Conservation (phyloP, 208 protist species). For the Leishmania major region DNA sequence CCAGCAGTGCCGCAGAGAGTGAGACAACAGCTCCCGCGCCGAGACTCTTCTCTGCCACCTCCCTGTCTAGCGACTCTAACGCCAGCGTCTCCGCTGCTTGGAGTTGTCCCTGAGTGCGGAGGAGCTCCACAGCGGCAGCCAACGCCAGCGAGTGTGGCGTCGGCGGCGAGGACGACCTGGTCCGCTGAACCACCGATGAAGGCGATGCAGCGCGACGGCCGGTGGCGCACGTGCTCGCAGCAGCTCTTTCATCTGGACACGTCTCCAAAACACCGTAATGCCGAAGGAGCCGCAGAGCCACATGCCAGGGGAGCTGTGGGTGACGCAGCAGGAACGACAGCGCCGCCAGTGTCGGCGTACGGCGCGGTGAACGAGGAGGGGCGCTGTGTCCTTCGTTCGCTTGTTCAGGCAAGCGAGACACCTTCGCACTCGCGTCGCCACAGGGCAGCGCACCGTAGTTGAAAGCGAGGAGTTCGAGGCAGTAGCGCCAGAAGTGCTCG, state of each 20-base stretch:
- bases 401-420: not conserved
- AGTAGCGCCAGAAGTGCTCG: conserved; percentile 46
- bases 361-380: not conserved
- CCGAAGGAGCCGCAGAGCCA: conserved; percentile 36
- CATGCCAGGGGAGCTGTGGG: conserved; percentile 38
- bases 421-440: not conserved
- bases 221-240: not conserved
- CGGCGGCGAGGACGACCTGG: not conserved
- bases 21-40: conserved; percentile 1
- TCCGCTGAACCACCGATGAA: not conserved
- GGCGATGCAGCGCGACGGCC: not conserved
- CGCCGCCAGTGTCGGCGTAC: conserved; percentile 32
- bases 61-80: conserved; percentile 1
- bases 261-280: conserved; percentile 12
- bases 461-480: conserved; percentile 35
- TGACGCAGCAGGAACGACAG: conserved; percentile 57
- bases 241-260: not conserved
- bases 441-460: conserved; percentile 34
- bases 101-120: conserved; percentile 11
- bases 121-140: conserved; percentile 19
- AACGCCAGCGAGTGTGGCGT: conserved; percentile 12
- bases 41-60: not conserved
- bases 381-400: not conserved
- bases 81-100: conserved; percentile 16
- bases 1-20: conserved; percentile 19